These are phyloP conservation scores for Claviceps citrina DNA, from an alignment of 2,329 filamentous ascomycete species.

Conservation along the genomic window DNA sequence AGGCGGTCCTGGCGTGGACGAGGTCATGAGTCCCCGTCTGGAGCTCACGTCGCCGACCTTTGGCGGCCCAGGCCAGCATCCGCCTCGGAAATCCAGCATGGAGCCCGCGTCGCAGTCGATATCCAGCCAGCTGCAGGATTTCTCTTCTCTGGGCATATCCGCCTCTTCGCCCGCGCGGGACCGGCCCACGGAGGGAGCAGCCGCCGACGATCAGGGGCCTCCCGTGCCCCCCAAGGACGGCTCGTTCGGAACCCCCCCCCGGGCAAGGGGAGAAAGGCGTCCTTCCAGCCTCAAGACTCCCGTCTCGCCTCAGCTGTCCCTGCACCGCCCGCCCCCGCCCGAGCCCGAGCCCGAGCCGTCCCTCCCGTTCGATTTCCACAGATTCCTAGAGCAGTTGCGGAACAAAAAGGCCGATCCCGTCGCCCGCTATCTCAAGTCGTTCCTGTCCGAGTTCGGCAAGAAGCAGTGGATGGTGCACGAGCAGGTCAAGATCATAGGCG, in stretches of 20 bases:
- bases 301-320: constrained; percentile 31
- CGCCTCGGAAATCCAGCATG: constrained; percentile 73
- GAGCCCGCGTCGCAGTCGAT: constrained; percentile 48
- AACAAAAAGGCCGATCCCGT: constrained; percentile 97
- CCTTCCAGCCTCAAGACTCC: constrained; percentile 16
- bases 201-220: constrained; percentile 32
- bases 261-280: constrained; percentile 23
- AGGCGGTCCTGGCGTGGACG: constrained; percentile 55
- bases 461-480: constrained; percentile 99
- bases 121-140: constrained; percentile 32
- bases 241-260: constrained; percentile 24
- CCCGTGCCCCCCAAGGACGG: constrained; percentile 47
- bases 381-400: constrained; percentile 86
- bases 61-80: constrained; percentile 50
- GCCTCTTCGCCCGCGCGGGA: constrained; percentile 23
- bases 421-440: constrained; percentile 87
- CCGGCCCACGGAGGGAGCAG: constrained; percentile 22
- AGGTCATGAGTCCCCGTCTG: constrained; percentile 82
- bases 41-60: constrained; percentile 71
- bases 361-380: constrained; percentile 90
- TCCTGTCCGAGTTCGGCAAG: constrained; percentile 86
- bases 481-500: constrained; percentile 95
- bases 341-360: constrained; percentile 67
- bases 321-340: constrained; percentile 52
- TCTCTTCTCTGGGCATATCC: constrained; percentile 27